Percentiles rank a stretch among this genome's conserved stretches.
Evolutionary conservation across 1,284 basidiomycete genomes (phyloP).

Genomic region (Rhodotorula glutinis): DNA sequence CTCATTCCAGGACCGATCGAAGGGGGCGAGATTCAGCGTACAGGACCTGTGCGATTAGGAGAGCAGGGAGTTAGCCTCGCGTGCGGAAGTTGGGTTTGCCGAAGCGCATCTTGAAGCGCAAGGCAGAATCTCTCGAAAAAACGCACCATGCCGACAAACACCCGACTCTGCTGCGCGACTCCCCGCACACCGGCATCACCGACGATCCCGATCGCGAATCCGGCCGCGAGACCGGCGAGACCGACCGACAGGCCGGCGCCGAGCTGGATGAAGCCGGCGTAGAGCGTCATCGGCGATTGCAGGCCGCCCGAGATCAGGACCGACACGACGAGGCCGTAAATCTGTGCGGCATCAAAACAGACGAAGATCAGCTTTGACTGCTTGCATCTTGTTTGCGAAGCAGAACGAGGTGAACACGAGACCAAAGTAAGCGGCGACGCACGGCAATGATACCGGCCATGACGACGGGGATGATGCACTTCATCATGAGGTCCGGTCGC

Average conservation of each 20-base stretch:
- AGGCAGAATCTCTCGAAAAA: neutral
- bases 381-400: no score
- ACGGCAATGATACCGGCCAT: slow-evolving; percentile 49
- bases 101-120: neutral
- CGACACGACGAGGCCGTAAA: slow-evolving; percentile 51
- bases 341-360: neutral
- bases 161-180: slow-evolving; percentile 49
- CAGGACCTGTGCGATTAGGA: neutral
- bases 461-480: slow-evolving; percentile 47
- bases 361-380: neutral
- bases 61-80: neutral
- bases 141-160: slow-evolving; percentile 33
- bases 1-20: neutral
- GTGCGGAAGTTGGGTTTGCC: no score
- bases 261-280: slow-evolving; percentile 52
- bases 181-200: slow-evolving; percentile 53
- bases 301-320: slow-evolving; percentile 52
- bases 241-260: slow-evolving; percentile 53
- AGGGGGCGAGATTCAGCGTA: neutral
- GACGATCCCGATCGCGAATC: slow-evolving; percentile 53
- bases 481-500: slow-evolving; percentile 51
- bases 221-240: slow-evolving; percentile 52
- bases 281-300: slow-evolving; percentile 52
- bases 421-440: slow-evolving; percentile 3
- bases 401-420: neutral